Evolutionary conservation across 371 early-diverging fungal species (phyloP).

Genomic region (Rhizopus stolonifer): DNA sequence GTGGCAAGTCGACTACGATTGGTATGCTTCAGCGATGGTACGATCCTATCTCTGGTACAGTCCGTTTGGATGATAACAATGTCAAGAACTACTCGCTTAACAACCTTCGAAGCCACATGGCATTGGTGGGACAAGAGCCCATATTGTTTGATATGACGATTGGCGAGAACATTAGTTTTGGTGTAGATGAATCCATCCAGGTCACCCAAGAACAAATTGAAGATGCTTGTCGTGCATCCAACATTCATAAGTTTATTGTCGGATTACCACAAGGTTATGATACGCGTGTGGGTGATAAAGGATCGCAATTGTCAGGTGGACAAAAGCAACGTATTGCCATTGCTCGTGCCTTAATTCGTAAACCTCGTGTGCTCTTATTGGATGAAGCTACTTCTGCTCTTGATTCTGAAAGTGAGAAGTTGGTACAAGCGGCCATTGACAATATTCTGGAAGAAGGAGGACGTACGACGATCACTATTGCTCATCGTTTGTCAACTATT

Average conservation of each 20-base stretch:
- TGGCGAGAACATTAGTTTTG: slow-evolving; percentile 78
- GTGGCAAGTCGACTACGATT: slow-evolving; percentile 86
- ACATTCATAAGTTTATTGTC: slow-evolving; percentile 78
- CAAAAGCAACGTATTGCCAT: slow-evolving; percentile 74
- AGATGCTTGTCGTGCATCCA: slow-evolving; percentile 63
- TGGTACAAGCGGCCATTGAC: slow-evolving; percentile 87
- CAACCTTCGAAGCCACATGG: slow-evolving; percentile 70
- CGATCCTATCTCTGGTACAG: slow-evolving; percentile 65
- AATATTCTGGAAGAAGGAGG: slow-evolving; percentile 62
- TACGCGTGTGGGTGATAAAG: slow-evolving; percentile 78
- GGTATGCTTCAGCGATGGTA: slow-evolving; percentile 87
- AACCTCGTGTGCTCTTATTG: slow-evolving; percentile 83
- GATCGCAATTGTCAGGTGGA: slow-evolving; percentile 69
- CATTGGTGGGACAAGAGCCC: slow-evolving; percentile 90
- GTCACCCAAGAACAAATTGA: slow-evolving; percentile 61
- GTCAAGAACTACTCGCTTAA: slow-evolving; percentile 60
- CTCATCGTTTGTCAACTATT: slow-evolving; percentile 75
- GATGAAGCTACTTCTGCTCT: slow-evolving; percentile 97
- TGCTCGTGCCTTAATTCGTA: slow-evolving; percentile 74
- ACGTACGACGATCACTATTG: slow-evolving; percentile 69
- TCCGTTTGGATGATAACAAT: slow-evolving; percentile 67
- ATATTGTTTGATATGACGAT: slow-evolving; percentile 78
- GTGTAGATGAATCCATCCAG: slow-evolving; percentile 46
- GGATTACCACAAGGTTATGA: slow-evolving; percentile 74
- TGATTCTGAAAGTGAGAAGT: slow-evolving; percentile 84